Conservation (phyloP, 2,329 filamentous ascomycete species). For the Colletotrichum phormii region DNA sequence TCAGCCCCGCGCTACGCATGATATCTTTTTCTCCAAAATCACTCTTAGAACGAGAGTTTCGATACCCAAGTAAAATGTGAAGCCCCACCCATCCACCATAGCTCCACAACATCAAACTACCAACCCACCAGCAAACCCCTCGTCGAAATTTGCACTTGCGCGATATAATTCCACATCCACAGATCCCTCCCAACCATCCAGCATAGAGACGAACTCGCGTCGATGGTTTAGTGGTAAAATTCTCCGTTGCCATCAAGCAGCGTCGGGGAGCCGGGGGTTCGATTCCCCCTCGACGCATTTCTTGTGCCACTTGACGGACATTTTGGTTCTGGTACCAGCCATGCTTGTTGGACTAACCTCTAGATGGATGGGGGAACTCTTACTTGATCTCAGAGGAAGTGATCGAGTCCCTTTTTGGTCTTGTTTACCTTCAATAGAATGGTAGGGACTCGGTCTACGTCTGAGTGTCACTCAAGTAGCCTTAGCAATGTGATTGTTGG, state of each 20-base stretch:
- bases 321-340: background rate
- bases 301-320: background rate
- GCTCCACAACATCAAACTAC: background rate
- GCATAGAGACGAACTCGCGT: background rate
- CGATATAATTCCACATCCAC: background rate
- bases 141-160: background rate
- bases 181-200: background rate
- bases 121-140: background rate
- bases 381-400: too few species aligned
- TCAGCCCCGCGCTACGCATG: too few species aligned
- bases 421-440: too few species aligned
- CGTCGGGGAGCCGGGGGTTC: background rate
- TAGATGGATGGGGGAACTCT: too few species aligned
- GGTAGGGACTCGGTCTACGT: too few species aligned
- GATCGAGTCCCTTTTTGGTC: too few species aligned
- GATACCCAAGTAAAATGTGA: background rate
- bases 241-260: background rate
- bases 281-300: background rate
- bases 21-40: background rate
- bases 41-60: background rate
- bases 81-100: background rate
- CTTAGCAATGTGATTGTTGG: too few species aligned
- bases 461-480: too few species aligned
- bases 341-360: too few species aligned
- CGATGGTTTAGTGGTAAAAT: background rate